Percentiles rank a stretch among this genome's conserved stretches.
Conservation (phyloP, 331 rosid species). For the Malus hybrid region DNA sequence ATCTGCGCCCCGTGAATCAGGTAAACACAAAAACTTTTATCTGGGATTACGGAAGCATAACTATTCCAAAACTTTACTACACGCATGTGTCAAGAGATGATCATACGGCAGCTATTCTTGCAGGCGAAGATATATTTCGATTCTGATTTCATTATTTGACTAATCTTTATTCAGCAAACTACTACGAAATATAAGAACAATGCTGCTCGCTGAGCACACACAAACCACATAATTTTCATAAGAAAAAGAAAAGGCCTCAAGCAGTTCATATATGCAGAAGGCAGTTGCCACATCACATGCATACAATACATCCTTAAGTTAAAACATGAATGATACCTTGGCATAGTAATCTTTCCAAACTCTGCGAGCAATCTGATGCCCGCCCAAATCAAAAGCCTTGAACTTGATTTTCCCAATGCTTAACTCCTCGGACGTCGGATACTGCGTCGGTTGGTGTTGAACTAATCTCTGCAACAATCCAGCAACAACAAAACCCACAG, state of each 20-base stretch:
- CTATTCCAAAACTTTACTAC: background rate
- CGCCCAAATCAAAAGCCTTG: conserved; percentile 86
- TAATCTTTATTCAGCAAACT: background rate
- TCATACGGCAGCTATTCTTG: background rate
- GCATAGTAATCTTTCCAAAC: conserved; percentile 91
- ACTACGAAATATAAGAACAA: background rate
- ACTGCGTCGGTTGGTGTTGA: conserved; percentile 85
- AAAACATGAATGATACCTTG: conserved; percentile 35
- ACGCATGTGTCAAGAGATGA: background rate
- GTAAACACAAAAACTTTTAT: conserved; percentile 17
- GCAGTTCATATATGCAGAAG: background rate
- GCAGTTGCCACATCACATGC: background rate
- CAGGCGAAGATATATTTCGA: background rate
- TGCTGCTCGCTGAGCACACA: background rate
- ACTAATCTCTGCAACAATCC: conserved; percentile 62
- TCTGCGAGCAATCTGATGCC: conserved; percentile 83
- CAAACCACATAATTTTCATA: background rate
- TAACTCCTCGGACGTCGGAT: conserved; percentile 83
- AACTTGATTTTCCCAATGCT: conserved; percentile 56
- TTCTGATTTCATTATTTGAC: background rate
- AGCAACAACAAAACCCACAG: conserved; percentile 14
- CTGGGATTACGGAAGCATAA: conserved; percentile 37
- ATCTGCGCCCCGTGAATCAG: conserved; percentile 47
- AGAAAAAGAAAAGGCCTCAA: background rate
- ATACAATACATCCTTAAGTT: background rate